These are phyloP conservation scores for Eucalyptus curtisii DNA, from an alignment of 345 rosid genomes.

Conservation along the genomic window DNA sequence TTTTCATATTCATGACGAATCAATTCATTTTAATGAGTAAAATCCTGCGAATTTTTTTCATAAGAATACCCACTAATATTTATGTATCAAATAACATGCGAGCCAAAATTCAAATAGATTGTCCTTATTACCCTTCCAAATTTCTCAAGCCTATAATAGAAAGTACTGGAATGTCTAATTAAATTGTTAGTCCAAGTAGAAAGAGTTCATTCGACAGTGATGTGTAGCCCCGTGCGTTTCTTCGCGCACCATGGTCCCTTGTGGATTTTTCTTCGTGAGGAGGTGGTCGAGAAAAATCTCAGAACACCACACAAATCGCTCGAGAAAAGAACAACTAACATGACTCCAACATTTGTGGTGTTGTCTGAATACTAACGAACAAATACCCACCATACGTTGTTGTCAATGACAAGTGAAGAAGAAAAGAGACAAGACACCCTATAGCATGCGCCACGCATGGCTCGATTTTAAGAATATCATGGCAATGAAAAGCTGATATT, in stretches of 20 bases:
- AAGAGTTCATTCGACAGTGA: background rate
- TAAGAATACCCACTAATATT: background rate
- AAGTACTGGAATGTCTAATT: background rate
- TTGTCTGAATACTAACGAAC: background rate
- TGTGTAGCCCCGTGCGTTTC: background rate
- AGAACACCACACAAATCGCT: background rate
- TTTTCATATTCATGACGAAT: background rate
- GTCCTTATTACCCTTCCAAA: background rate
- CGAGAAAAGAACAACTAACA: background rate
- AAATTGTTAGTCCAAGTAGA: background rate
- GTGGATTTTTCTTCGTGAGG: background rate
- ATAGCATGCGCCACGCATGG: background rate
- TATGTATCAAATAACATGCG: background rate
- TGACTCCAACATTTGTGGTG: background rate
- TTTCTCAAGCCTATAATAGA: background rate
- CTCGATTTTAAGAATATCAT: too few relatives aligned
- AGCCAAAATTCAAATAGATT: background rate
- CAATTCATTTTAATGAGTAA: background rate
- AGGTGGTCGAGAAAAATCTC: background rate
- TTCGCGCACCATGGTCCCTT: background rate
- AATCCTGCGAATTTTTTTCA: rapidly evolving
- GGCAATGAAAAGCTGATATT: background rate
- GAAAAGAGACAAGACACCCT: background rate
- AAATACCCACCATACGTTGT: background rate
- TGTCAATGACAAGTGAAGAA: background rate